Percentiles rank a stretch among this genome's conserved stretches.
phyloP scores from a whole-genome alignment of 2,329 filamentous ascomycete species.

The Madurella fahalii region DNA sequence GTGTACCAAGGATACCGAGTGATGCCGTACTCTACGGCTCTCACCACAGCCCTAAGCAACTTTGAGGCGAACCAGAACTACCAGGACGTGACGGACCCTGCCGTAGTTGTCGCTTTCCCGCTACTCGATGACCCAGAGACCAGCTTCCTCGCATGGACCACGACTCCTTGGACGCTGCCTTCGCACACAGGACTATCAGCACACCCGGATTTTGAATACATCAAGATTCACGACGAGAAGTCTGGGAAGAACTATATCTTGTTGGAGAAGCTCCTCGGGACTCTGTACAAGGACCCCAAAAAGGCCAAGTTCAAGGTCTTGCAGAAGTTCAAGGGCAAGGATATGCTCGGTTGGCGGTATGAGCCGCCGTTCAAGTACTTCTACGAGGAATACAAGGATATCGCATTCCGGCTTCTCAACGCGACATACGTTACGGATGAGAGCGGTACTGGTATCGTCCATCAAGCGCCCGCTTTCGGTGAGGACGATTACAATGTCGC shows the following conservation, averaged over 20 bases:
- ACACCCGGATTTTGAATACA: conserved; percentile 73
- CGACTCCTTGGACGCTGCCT: conserved; percentile 75
- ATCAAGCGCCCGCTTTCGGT: conserved; percentile 90
- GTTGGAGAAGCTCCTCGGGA: conserved; percentile 73
- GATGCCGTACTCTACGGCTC: conserved; percentile 90
- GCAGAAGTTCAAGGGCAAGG: conserved; percentile 73
- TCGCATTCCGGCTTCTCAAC: conserved; percentile 76
- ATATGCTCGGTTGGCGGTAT: conserved; percentile 87
- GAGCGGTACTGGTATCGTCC: conserved; percentile 89
- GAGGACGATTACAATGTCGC: conserved; percentile 93
- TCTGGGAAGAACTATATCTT: conserved; percentile 82
- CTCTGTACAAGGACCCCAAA: conserved; percentile 90
- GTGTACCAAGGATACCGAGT: conserved; percentile 90
- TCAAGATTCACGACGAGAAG: conserved; percentile 79
- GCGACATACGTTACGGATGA: conserved; percentile 84
- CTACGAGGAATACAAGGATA: conserved; percentile 80
- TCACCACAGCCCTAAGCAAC: conserved; percentile 86
- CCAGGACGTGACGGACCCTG: conserved; percentile 86
- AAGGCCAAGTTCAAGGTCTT: conserved; percentile 89
- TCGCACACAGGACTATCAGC: conserved; percentile 70
- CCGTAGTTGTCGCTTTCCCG: conserved; percentile 84
- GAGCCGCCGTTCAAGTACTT: conserved; percentile 87
- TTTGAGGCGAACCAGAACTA: conserved; percentile 95
- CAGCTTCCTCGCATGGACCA: conserved; percentile 80
- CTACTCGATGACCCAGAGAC: conserved; percentile 73